Evolutionary conservation across 2,329 filamentous ascomycete species (phyloP).

Genomic region (Thelonectria olida): DNA sequence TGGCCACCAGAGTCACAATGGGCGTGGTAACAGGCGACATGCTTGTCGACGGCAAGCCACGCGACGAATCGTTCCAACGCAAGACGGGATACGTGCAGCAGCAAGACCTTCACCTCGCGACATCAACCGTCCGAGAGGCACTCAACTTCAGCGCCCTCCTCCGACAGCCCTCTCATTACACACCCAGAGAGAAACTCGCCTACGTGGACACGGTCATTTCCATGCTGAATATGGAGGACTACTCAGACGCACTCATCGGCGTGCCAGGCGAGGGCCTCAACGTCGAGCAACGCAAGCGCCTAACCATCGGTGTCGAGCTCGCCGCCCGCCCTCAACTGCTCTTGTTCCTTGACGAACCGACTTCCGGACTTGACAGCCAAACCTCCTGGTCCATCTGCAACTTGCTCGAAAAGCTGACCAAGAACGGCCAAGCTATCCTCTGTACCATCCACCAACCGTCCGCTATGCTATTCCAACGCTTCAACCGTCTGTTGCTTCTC

Average conservation of each 20-base stretch:
- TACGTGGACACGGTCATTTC: conserved; percentile 81
- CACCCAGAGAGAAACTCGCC: conserved; percentile 75
- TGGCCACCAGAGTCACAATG: conserved; percentile 84
- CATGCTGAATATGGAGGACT: conserved; percentile 69
- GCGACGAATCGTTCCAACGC: conserved; percentile 82
- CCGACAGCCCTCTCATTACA: conserved; percentile 75
- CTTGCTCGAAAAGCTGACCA: conserved; percentile 66
- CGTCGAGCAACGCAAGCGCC: conserved; percentile 65
- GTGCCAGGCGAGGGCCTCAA: conserved; percentile 65
- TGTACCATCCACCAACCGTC: conserved; percentile 60
- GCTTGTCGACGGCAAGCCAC: conserved; percentile 66
- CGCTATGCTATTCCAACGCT: conserved; percentile 56
- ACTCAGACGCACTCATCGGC: conserved; percentile 69
- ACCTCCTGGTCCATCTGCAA: conserved; percentile 67
- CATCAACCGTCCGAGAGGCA: conserved; percentile 83
- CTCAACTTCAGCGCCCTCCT: conserved; percentile 83
- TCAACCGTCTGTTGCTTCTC: conserved; percentile 67
- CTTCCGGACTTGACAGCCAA: conserved; percentile 67
- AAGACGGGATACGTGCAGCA: conserved; percentile 92
- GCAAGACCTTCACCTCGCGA: conserved; percentile 83
- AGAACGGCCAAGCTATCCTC: conserved; percentile 57
- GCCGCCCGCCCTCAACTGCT: conserved; percentile 63
- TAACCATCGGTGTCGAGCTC: conserved; percentile 66
- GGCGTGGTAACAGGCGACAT: conserved; percentile 87
- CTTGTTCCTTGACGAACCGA: conserved; percentile 67